Evolutionary conservation across 805 yeast genomes (phyloP), one percentile per base, ranked within the genome.

Genomic region (Torulaspora microellipsoides): DNA sequence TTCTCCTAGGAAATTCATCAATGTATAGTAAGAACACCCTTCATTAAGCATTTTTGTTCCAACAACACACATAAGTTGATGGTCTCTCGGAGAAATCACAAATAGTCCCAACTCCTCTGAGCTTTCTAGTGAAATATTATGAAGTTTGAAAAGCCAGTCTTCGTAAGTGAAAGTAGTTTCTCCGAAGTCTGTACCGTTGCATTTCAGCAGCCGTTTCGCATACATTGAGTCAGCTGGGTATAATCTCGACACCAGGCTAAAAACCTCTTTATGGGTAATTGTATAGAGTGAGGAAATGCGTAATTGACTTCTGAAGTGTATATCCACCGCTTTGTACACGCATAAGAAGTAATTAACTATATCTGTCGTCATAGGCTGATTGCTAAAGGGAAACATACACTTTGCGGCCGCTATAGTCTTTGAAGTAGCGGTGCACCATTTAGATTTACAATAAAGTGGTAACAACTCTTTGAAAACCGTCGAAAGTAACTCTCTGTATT

Each of bases 1-100:
- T 17, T 52, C 53, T 4, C 60, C 60, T 27, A 45, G 25, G 14
- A 35, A 41, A 41, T 53, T 47, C 44, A 55, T 40, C 15, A 55
- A 33, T 10, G 45, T 51, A 29, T 45, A 45, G 27, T 52, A 53
- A 2, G 31, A 27, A 27, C 45, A 37, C 15, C 36, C 43, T 13
- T 36, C 41, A 10, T 31, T 33, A 27, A 43, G 31, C 13, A 27
- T 29, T 20, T 44, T 49, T n/a, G 35, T 42, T 6, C 56, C 52
- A 3, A 52, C 40, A 3, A 54, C 42, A 31, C 57, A 53, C 31
- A 52, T 45, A 8, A 47, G 35, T 15, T 43, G 44, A 4, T 31
- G 14, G 15, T 45, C 51, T 14, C 50, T 41, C 5, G 42, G 23
- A 6, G 47, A 46, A 3, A 38, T 31, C 5, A 48, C 51, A 38